These are phyloP conservation scores for Talaromyces sp. DNA, from an alignment of 2,329 filamentous ascomycete species.

Conservation along the genomic window DNA sequence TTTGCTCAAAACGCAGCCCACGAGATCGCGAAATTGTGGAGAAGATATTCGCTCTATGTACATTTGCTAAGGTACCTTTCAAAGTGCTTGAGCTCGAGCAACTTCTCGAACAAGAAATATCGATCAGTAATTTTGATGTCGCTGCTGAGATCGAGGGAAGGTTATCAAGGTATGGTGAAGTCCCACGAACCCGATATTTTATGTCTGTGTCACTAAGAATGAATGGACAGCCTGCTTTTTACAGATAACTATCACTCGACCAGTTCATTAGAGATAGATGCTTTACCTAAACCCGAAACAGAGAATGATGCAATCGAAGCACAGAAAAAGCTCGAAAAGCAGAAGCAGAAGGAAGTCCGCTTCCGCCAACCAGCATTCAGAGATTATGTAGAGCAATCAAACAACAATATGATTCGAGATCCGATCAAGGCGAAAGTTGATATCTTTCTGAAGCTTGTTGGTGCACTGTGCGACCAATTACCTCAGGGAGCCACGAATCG, in stretches of 20 bases:
- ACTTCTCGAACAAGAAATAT: conserved; percentile 2
- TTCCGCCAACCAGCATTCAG: conserved; percentile 6
- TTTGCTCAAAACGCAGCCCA: conserved; percentile 1
- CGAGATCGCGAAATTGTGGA: conserved; percentile 6
- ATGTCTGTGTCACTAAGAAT: neutral
- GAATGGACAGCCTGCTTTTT: neutral
- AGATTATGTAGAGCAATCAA: conserved; percentile 1
- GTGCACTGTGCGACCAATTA: neutral
- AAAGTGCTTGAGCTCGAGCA: conserved; percentile 6
- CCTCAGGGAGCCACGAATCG: neutral
- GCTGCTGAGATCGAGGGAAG: neutral
- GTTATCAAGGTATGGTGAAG: conserved; percentile 6
- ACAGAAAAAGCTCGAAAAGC: neutral
- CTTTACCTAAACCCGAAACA: neutral
- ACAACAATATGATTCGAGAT: conserved; percentile 5
- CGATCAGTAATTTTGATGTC: neutral
- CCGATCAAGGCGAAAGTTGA: neutral
- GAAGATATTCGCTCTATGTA: conserved; percentile 8
- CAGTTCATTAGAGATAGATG: neutral
- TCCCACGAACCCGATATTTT: too few species aligned
- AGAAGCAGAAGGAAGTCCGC: neutral
- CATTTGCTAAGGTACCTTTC: neutral
- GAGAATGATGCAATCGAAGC: conserved; percentile 1
- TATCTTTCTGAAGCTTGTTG: neutral
- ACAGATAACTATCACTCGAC: neutral